Percentiles rank a stretch among this genome's conserved stretches.
These are phyloP conservation scores for Rosa chinensis DNA, from an alignment of 306 rosid genomes.

Conservation along the genomic window DNA sequence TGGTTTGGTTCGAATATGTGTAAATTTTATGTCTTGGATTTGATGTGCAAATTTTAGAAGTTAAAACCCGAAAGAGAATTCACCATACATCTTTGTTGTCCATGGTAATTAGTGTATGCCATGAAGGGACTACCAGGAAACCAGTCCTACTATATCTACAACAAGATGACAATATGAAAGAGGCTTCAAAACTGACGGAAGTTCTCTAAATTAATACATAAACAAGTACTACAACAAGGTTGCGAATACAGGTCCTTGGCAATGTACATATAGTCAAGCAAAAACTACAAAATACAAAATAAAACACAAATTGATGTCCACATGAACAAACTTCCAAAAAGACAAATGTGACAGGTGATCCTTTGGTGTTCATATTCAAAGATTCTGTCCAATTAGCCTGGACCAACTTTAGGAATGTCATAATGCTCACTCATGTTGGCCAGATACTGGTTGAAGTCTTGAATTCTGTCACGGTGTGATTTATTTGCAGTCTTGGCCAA, in stretches of 20 bases:
- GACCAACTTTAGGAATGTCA: conserved; percentile 97
- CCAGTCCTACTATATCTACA: background rate
- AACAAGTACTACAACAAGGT: background rate
- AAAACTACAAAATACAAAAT: background rate
- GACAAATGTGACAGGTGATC: conserved; percentile 19
- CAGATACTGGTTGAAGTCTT: conserved; percentile 92
- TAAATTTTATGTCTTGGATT: background rate
- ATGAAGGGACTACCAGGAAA: background rate
- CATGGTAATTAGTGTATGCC: background rate
- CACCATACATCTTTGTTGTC: background rate
- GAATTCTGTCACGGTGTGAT: conserved; percentile 95
- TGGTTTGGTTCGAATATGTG: no score
- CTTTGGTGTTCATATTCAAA: conserved; percentile 10
- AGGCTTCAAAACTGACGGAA: background rate
- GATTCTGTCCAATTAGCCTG: conserved; percentile 48
- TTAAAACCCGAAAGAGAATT: background rate
- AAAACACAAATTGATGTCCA: background rate
- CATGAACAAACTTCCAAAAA: background rate
- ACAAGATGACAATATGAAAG: background rate
- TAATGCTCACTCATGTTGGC: conserved; percentile 99
- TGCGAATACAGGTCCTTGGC: conserved; percentile 3
- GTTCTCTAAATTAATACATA: background rate
- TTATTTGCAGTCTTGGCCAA: conserved; percentile 81
- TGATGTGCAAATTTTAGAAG: background rate
- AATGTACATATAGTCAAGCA: background rate